Conservation (phyloP, 202 grass and related monocot species). For the Carex arenaria region DNA sequence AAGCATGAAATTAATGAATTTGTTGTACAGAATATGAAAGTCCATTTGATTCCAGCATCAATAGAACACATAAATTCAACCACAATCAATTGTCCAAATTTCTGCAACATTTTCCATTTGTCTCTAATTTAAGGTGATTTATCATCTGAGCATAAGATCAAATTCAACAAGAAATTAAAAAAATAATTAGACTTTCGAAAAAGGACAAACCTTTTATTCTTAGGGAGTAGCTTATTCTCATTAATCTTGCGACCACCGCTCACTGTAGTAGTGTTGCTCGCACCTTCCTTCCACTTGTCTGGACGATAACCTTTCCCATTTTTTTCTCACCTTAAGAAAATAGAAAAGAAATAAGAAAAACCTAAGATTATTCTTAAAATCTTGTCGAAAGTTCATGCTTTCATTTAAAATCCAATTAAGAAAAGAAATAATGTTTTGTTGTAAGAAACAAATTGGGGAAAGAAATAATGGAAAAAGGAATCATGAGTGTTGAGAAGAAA, state of each 20-base stretch:
- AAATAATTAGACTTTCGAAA: neutral
- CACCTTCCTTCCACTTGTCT: conserved; percentile 98
- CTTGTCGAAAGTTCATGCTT: too few species aligned
- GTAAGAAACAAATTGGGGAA: too few species aligned
- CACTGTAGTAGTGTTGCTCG: conserved; percentile 89
- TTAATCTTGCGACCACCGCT: conserved; percentile 95
- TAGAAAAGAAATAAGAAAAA: neutral
- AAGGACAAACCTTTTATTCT: conserved; percentile 69
- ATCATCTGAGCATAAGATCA: neutral
- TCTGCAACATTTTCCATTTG: neutral
- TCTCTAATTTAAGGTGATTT: neutral
- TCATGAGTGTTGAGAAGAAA: too few species aligned
- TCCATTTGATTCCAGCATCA: too few species aligned
- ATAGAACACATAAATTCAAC: too few species aligned
- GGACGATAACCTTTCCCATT: conserved; percentile 97
- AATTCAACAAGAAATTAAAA: neutral
- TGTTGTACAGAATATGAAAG: too few species aligned
- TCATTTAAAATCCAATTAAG: too few species aligned
- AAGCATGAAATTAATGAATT: too few species aligned
- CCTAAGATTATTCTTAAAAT: too few species aligned
- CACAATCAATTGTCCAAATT: neutral
- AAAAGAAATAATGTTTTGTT: too few species aligned
- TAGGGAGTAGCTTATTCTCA: conserved; percentile 98
- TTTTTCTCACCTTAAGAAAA: conserved; percentile 83
- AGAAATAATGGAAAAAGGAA: too few species aligned